phyloP scores from a whole-genome alignment of 2,329 filamentous ascomycete genomes.

The Tolypocladium pustulatum region DNA sequence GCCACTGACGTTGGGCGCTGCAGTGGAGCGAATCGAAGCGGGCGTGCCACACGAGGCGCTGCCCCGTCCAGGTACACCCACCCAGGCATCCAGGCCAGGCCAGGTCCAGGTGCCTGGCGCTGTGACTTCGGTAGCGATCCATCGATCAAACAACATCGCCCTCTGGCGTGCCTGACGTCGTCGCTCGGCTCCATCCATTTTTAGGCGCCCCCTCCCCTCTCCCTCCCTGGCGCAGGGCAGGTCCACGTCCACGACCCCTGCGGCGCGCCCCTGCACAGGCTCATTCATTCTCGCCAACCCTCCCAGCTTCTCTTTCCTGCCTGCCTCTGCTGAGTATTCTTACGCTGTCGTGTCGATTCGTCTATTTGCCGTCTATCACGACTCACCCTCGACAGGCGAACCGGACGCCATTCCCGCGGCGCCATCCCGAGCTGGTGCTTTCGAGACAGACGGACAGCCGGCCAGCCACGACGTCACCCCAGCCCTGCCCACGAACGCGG shows the following conservation, averaged over 20 bases:
- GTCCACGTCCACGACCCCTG: not conserved
- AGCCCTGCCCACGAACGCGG: not conserved
- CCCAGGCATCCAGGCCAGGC: no score
- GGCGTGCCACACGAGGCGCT: no score
- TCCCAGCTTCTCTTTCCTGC: not conserved
- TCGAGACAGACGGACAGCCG: no score
- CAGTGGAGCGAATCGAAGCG: not conserved
- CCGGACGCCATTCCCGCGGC: not conserved
- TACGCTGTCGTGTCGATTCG: no score
- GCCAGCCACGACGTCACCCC: not conserved
- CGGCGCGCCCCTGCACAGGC: not conserved
- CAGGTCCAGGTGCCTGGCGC: not conserved
- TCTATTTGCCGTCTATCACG: no score
- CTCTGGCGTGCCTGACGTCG: not conserved
- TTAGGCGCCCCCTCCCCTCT: not conserved
- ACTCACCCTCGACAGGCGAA: no score
- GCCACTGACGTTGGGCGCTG: not conserved
- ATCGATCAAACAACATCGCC: no score
- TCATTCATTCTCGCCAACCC: not conserved
- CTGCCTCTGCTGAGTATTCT: no score
- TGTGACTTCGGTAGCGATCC: no score
- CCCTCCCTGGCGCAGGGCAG: no score
- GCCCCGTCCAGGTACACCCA: no score
- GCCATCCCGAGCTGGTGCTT: no score
- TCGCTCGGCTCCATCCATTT: not conserved